Conservation (phyloP, 129 eudicot species). For the Centella asiatica region DNA sequence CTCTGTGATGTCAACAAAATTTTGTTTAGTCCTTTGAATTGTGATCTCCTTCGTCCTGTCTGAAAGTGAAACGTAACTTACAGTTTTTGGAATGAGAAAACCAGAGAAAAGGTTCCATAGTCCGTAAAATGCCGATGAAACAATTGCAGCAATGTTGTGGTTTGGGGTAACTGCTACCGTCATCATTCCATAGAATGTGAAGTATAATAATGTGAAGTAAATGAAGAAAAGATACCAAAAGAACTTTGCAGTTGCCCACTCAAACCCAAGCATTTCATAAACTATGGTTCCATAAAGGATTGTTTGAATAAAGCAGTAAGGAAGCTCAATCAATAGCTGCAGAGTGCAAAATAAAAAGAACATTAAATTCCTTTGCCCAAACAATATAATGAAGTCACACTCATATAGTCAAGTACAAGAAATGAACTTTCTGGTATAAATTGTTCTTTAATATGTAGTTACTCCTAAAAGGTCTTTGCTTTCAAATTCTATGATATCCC, state of each 20-base stretch:
- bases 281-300: conserved; percentile 18
- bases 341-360: neutral
- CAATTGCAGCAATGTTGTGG: conserved; percentile 21
- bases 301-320: conserved; percentile 19
- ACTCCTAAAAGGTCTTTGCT: too few relatives aligned
- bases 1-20: conserved; percentile 13
- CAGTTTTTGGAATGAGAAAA: conserved; percentile 27
- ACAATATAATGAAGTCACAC: too few relatives aligned
- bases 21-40: neutral
- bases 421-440: too few relatives aligned
- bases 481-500: too few relatives aligned
- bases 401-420: too few relatives aligned
- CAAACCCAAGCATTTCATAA: conserved; percentile 27
- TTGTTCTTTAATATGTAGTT: too few relatives aligned
- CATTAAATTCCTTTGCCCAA: too few relatives aligned
- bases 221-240: conserved; percentile 27
- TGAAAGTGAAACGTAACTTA: conserved; percentile 8
- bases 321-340: conserved; percentile 28
- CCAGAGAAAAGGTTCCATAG: conserved; percentile 36
- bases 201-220: conserved; percentile 23
- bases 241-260: conserved; percentile 22
- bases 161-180: conserved; percentile 30
- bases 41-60: neutral
- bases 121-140: conserved; percentile 18
- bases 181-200: conserved; percentile 37